These are phyloP conservation scores for Mycosarcoma maydis DNA, from an alignment of 1,284 basidiomycete genomes.

Conservation along the genomic window DNA sequence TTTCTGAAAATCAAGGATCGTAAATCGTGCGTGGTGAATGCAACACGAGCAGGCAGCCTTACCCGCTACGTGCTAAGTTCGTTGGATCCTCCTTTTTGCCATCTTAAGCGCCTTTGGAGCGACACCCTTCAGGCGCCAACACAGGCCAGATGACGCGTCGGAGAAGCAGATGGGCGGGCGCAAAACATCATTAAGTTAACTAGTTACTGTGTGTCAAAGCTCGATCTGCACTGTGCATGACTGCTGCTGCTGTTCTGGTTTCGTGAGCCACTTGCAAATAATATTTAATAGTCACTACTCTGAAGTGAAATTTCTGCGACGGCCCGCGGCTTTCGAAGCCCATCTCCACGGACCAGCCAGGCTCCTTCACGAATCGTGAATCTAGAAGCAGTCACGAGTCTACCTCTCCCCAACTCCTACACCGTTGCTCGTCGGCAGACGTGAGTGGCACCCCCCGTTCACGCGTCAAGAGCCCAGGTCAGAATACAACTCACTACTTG, in stretches of 20 bases:
- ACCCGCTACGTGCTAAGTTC: neutral
- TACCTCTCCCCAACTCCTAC: too few relatives aligned
- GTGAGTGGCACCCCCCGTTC: too few relatives aligned
- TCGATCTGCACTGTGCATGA: constrained; percentile 14
- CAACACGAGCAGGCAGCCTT: neutral
- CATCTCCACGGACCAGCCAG: neutral
- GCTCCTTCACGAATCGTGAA: too few relatives aligned
- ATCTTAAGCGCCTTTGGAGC: neutral
- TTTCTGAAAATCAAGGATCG: neutral
- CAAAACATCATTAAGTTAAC: too few relatives aligned
- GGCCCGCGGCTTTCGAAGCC: too few relatives aligned
- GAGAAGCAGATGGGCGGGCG: constrained; percentile 5
- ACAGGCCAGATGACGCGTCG: constrained; percentile 15
- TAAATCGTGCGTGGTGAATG: neutral
- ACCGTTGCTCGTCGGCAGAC: too few relatives aligned
- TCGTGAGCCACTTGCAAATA: too few relatives aligned
- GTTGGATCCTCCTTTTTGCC: too few relatives aligned
- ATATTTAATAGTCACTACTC: neutral
- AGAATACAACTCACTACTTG: too few relatives aligned
- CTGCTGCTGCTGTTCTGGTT: too few relatives aligned
- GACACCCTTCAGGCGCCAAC: neutral
- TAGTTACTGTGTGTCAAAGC: neutral
- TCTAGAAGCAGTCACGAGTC: too few relatives aligned
- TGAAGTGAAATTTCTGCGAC: neutral
- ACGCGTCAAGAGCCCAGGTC: too few relatives aligned